Evolutionary conservation across 257 asterid species (phyloP).

Genomic region (Penstemon newberryi): DNA sequence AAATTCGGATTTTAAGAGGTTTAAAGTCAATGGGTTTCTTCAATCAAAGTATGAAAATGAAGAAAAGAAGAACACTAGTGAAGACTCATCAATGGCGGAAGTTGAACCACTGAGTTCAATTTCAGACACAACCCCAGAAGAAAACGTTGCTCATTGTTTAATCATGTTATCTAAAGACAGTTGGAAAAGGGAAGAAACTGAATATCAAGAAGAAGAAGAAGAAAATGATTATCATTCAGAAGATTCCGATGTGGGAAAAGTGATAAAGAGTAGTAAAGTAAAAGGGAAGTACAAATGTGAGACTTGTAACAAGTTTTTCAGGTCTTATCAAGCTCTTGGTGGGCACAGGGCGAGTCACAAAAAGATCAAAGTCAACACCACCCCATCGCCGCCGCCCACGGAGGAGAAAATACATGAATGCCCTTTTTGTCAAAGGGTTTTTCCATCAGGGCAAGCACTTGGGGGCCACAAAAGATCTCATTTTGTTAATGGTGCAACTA

Average conservation of each 20-base stretch:
- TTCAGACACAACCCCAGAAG: constrained; percentile 68
- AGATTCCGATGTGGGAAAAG: constrained; percentile 38
- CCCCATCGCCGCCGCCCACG: constrained; percentile 11
- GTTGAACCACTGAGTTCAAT: constrained; percentile 63
- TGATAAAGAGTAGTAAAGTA: constrained; percentile 31
- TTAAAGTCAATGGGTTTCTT: constrained; percentile 8
- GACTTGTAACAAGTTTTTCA: constrained; percentile 62
- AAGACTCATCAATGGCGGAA: constrained; percentile 34
- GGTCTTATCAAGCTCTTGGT: constrained; percentile 89
- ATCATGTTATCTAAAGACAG: constrained; percentile 81
- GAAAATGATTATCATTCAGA: constrained; percentile 13
- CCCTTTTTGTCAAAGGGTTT: constrained; percentile 73
- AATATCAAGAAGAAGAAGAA: constrained; percentile 10
- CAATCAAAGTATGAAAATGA: constrained; percentile 24
- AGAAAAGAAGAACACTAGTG: constrained; percentile 14
- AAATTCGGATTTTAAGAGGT: constrained; percentile 30
- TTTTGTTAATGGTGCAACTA: constrained; percentile 39
- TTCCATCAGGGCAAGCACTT: constrained; percentile 86
- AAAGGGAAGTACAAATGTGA: constrained; percentile 74
- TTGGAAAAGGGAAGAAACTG: constrained; percentile 44
- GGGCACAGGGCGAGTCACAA: constrained; percentile 96
- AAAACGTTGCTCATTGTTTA: constrained; percentile 72
- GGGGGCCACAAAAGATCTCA: constrained; percentile 96
- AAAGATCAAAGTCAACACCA: constrained; percentile 39
- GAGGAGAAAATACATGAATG: constrained; percentile 64